Percentiles rank a stretch among this genome's conserved stretches.
These are phyloP conservation scores for Testicularia cyperi DNA, from an alignment of 1,284 basidiomycete species.

Conservation along the genomic window DNA sequence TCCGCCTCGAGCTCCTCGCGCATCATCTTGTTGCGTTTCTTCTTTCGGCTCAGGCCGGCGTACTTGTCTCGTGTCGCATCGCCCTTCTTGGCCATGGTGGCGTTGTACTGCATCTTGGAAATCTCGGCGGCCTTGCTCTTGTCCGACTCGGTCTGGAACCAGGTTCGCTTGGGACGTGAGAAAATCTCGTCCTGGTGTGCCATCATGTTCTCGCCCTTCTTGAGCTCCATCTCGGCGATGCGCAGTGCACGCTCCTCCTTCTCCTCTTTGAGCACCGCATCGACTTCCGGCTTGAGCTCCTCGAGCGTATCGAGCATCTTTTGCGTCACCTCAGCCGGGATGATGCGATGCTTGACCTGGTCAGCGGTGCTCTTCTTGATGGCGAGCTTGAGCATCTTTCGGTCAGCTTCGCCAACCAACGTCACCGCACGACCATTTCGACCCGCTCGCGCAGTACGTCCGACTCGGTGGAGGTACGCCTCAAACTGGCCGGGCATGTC, in stretches of 20 bases:
- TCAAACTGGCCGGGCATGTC: slow-evolving; percentile 96
- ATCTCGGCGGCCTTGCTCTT: slow-evolving; percentile 64
- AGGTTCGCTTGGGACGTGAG: slow-evolving; percentile 87
- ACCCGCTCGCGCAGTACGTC: slow-evolving; percentile 60
- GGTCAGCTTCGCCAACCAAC: slow-evolving; percentile 90
- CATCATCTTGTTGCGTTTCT: slow-evolving; percentile 48
- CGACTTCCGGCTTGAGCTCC: slow-evolving; percentile 75
- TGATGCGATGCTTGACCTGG: slow-evolving; percentile 83
- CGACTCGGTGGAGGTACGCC: slow-evolving; percentile 95
- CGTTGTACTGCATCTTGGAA: slow-evolving; percentile 38
- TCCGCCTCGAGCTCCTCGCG: slow-evolving; percentile 50
- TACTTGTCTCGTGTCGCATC: slow-evolving; percentile 27
- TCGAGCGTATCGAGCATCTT: slow-evolving; percentile 75
- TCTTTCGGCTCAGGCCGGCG: slow-evolving; percentile 47
- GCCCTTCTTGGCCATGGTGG: slow-evolving; percentile 32
- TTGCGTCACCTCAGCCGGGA: slow-evolving; percentile 76
- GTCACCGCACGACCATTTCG: slow-evolving; percentile 72
- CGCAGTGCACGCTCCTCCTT: slow-evolving; percentile 81
- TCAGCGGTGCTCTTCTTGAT: slow-evolving; percentile 85
- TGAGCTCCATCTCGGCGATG: slow-evolving; percentile 88
- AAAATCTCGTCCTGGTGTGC: slow-evolving; percentile 93
- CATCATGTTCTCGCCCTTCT: slow-evolving; percentile 93
- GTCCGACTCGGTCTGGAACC: slow-evolving; percentile 91
- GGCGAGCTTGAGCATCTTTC: slow-evolving; percentile 92
- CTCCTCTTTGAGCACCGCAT: slow-evolving; percentile 83